Evolutionary conservation across 2,329 filamentous ascomycete genomes (phyloP).

Genomic region (Parascedosporium putredinis): DNA sequence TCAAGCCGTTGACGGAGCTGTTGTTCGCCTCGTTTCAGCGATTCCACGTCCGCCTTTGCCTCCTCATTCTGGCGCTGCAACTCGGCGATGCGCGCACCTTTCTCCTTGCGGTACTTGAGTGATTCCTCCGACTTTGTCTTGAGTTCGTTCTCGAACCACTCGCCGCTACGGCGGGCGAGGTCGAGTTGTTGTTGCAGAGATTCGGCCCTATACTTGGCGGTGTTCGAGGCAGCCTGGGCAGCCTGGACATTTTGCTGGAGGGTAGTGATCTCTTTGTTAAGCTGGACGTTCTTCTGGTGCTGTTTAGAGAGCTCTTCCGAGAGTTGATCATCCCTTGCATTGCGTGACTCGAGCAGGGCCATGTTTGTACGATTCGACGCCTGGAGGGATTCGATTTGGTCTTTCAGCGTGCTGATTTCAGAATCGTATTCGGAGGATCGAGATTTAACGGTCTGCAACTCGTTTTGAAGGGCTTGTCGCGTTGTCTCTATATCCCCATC

Average conservation of each 20-base stretch:
- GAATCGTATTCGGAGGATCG: conserved; percentile 64
- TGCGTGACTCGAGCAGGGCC: conserved; percentile 81
- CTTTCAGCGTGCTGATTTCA: conserved; percentile 65
- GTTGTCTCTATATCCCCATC: conserved; percentile 71
- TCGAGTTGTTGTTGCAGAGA: conserved; percentile 84
- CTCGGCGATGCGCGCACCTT: conserved; percentile 78
- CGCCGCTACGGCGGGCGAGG: conserved; percentile 76
- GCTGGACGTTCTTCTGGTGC: conserved; percentile 76
- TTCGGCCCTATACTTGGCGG: conserved; percentile 83
- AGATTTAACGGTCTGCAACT: conserved; percentile 68
- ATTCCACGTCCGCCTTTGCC: conserved; percentile 63
- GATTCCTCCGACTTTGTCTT: conserved; percentile 83
- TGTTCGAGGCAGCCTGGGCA: conserved; percentile 68
- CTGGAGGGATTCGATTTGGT: conserved; percentile 78
- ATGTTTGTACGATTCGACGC: conserved; percentile 86
- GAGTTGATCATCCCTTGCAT: conserved; percentile 72
- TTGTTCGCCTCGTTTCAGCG: conserved; percentile 68
- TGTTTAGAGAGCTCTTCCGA: conserved; percentile 79
- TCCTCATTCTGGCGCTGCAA: conserved; percentile 86
- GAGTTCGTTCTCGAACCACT: conserved; percentile 86
- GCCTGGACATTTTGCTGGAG: conserved; percentile 78
- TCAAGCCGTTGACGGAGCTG: conserved; percentile 72
- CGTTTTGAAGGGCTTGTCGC: conserved; percentile 65
- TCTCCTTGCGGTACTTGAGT: conserved; percentile 87
- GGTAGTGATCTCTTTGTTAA: conserved; percentile 70